phyloP scores from a whole-genome alignment of 208 protist species.

The Acanthamoeba triangularis region DNA sequence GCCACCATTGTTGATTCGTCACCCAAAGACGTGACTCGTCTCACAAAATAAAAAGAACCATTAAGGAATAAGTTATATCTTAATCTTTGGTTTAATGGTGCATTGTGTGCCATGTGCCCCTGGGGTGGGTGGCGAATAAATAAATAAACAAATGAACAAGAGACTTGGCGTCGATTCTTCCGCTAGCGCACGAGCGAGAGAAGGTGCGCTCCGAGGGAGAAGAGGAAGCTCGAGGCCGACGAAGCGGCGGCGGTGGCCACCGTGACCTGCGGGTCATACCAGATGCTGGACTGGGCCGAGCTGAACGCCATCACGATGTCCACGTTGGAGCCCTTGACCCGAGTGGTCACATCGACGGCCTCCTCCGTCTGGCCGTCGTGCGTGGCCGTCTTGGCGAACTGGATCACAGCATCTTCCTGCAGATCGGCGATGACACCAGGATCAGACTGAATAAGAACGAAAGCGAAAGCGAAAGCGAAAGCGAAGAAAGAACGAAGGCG shows the following conservation, averaged over 20 bases:
- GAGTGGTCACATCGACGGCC: not conserved
- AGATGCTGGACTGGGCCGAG: not conserved
- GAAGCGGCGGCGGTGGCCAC: not conserved
- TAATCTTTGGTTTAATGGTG: no score
- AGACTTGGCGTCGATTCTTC: no score
- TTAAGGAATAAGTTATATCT: no score
- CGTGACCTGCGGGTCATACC: not conserved
- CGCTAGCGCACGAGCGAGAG: no score
- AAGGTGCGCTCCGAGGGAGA: not conserved
- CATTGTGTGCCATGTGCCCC: no score
- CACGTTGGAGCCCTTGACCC: not conserved
- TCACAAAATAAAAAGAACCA: no score
- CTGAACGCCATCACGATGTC: not conserved
- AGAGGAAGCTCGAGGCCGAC: not conserved
- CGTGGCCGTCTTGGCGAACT: constrained; percentile 9
- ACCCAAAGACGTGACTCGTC: no score
- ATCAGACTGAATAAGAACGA: not conserved
- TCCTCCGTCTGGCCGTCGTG: not conserved
- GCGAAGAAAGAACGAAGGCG: not conserved
- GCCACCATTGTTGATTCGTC: no score
- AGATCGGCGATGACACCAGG: not conserved
- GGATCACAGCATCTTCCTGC: not conserved
- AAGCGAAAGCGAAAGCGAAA: not conserved
- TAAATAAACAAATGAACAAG: no score
- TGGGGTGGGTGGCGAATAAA: no score